Percentiles rank a stretch among this genome's conserved stretches.
Evolutionary conservation across 352 stramenopile genomes (phyloP).

Genomic region (Phytophthora pisi): DNA sequence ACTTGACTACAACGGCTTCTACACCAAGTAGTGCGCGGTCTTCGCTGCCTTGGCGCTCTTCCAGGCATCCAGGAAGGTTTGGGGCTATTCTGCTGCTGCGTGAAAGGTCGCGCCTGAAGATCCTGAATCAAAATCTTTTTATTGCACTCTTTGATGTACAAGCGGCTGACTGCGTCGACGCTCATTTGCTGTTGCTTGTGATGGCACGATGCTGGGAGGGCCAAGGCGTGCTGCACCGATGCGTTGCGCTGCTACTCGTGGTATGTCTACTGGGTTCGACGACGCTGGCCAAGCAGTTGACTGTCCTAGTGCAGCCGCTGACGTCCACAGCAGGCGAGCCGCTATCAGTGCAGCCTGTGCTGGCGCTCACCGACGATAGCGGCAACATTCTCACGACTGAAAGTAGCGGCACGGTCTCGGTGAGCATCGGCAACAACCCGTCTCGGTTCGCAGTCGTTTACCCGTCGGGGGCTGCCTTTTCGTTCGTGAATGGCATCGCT

Average conservation of each 20-base stretch:
- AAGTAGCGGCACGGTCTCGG: slow-evolving; percentile 59
- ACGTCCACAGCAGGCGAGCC: slow-evolving; percentile 66
- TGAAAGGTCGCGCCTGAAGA: slow-evolving; percentile 41
- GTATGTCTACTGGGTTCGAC: slow-evolving; percentile 10
- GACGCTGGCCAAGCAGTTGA: slow-evolving; percentile 43
- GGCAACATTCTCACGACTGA: slow-evolving; percentile 76
- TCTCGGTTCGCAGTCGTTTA: slow-evolving; percentile 57
- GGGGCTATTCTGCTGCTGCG: not conserved
- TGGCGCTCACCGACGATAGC: slow-evolving; percentile 77
- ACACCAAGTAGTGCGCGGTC: slow-evolving; percentile 50
- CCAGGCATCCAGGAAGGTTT: not conserved
- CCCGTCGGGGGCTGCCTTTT: slow-evolving; percentile 51
- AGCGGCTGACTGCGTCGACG: slow-evolving; percentile 14
- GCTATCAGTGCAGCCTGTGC: slow-evolving; percentile 62
- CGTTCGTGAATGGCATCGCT: slow-evolving; percentile 79
- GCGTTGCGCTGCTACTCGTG: slow-evolving; percentile 6
- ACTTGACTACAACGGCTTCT: slow-evolving; percentile 75
- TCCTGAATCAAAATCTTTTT: slow-evolving; percentile 38
- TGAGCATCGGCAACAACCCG: slow-evolving; percentile 59
- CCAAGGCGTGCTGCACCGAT: slow-evolving; percentile 1
- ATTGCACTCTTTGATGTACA: slow-evolving; percentile 24
- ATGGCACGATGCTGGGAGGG: slow-evolving; percentile 33
- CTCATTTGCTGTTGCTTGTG: slow-evolving; percentile 18
- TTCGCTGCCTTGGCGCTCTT: not conserved
- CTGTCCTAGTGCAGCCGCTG: slow-evolving; percentile 71